Base-by-base conservation (phyloP, 1,284 basidiomycete species). In the Apiotrichum akiyoshidainum region DNA sequence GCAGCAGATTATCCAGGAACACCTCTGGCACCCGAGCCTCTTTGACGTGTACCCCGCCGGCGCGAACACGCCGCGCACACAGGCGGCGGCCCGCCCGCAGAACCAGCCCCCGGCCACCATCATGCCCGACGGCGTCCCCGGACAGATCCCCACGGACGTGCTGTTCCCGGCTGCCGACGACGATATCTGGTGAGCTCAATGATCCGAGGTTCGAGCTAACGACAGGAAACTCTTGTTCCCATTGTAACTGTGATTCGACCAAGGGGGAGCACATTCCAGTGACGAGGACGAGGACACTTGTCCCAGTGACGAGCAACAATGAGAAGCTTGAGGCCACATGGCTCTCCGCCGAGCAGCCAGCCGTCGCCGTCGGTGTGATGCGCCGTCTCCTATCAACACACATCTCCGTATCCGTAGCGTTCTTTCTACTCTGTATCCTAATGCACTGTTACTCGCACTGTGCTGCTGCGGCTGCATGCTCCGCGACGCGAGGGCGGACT, bases 111-210 rank as follows among this genome's bases (percentile, higher is more conserved):
- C 53, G 2, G 37, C 46, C 8, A 44, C 49, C 10, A 52, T 52
- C 40, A 39, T 52, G 37, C 51, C 51, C 11, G 51, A 52, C 9
- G 51, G 51, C 11, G 51, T 52, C 12, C 51, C 51, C 12, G 51
- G 51, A 5, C 55, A 45, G 37, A 51, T 54, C 31, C 40, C 44
- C 21, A 52, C 35, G 31, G 61, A 65, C 26, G 62, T 64, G 47
- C 55, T 69, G 10, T 69, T 69, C 58, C 67, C 67, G 0, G 61
- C 61, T 2, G 64, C 57, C 2, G 67, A 69, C 55, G 67, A 69
- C 47, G 63, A 67, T 54, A 66, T 69, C n/a, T 69, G 67, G 66
- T 65, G 39, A 37, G 64, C 26, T 63, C 0, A n/a, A n/a, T n/a
- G n/a, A 14, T 2, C 5, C 11, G 44, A 14, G 35, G 19, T 37